Conservation (phyloP, 352 stramenopile genomes). For the Globisporangium radiosum region DNA sequence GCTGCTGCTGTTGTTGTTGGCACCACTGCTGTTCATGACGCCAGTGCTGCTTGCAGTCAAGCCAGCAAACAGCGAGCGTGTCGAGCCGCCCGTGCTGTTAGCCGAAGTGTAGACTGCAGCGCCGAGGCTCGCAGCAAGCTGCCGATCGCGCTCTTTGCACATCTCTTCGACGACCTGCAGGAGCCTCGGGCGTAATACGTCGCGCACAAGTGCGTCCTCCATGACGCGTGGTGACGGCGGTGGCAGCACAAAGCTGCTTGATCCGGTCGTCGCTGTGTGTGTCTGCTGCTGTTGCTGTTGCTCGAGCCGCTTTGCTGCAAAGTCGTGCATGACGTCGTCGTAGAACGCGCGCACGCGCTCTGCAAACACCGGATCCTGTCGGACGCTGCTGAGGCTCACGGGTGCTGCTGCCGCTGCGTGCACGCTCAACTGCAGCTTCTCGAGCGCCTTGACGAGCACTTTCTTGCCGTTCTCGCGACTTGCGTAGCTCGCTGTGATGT, state of each 20-base stretch:
- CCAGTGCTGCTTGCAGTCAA: not conserved
- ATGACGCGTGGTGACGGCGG: constrained; percentile 22
- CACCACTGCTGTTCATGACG: too few relatives aligned
- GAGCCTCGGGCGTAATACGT: constrained; percentile 73
- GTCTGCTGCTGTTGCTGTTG: constrained; percentile 2
- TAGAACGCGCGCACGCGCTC: constrained; percentile 48
- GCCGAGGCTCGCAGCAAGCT: constrained; percentile 6
- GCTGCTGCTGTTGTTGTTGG: constrained; percentile 2
- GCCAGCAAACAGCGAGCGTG: constrained; percentile 4
- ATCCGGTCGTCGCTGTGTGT: not conserved
- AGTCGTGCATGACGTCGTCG: constrained; percentile 49
- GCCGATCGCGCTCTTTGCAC: constrained; percentile 56
- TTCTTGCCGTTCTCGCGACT: constrained; percentile 80
- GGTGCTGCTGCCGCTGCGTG: constrained; percentile 25
- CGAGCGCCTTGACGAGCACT: constrained; percentile 66
- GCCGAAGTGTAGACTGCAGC: not conserved
- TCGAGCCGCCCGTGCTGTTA: not conserved
- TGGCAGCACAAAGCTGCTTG: not conserved
- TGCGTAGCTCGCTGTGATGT: constrained; percentile 80
- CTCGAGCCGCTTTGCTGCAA: constrained; percentile 21
- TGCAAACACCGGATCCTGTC: constrained; percentile 37
- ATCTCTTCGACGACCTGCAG: constrained; percentile 72
- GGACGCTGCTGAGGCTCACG: constrained; percentile 4
- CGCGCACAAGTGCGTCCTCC: constrained; percentile 50
- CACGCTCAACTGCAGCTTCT: constrained; percentile 78